A percentile compares a stretch with the other conserved stretches of the same genome.
Conservation (phyloP, 2,329 filamentous ascomycete species). For the Neopestalotiopsis clavispora region DNA sequence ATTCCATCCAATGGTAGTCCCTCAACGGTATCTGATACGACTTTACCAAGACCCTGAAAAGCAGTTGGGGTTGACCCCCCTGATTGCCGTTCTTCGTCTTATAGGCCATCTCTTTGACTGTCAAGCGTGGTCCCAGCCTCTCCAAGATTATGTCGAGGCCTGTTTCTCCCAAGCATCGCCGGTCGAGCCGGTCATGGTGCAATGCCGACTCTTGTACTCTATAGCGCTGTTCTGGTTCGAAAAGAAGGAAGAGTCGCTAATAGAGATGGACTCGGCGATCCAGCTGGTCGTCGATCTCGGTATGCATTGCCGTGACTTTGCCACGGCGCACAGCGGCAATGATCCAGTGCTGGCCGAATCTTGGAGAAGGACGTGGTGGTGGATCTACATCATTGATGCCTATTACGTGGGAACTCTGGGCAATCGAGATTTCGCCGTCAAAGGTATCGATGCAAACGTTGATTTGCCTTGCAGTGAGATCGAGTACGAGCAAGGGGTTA, state of each 20-base stretch:
- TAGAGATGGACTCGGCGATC: constrained; percentile 52
- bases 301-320: constrained; percentile 62
- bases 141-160: constrained; percentile 16
- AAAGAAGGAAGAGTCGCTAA: constrained; percentile 28
- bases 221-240: constrained; percentile 41
- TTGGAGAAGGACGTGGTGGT: constrained; percentile 76
- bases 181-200: constrained; percentile 37
- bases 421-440: constrained; percentile 29
- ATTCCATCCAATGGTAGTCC: constrained; percentile 37
- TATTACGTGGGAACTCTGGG: constrained; percentile 39
- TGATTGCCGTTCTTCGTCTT: constrained; percentile 35
- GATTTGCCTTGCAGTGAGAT: constrained; percentile 69
- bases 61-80: constrained; percentile 23
- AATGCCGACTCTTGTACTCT: constrained; percentile 41
- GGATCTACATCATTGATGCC: constrained; percentile 66
- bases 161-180: constrained; percentile 13
- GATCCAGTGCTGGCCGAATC: constrained; percentile 59
- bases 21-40: constrained; percentile 23
- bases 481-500: constrained; percentile 51
- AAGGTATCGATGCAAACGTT: constrained; percentile 55
- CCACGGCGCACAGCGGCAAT: constrained; percentile 49
- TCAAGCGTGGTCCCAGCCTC: constrained; percentile 14
- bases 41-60: constrained; percentile 15
- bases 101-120: constrained; percentile 39
- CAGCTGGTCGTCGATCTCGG: constrained; percentile 64